Percentiles rank a stretch among this genome's conserved stretches.
These are phyloP conservation scores for Naganishia antarctica DNA, from an alignment of 768 basidiomycete genomes.

Conservation along the genomic window DNA sequence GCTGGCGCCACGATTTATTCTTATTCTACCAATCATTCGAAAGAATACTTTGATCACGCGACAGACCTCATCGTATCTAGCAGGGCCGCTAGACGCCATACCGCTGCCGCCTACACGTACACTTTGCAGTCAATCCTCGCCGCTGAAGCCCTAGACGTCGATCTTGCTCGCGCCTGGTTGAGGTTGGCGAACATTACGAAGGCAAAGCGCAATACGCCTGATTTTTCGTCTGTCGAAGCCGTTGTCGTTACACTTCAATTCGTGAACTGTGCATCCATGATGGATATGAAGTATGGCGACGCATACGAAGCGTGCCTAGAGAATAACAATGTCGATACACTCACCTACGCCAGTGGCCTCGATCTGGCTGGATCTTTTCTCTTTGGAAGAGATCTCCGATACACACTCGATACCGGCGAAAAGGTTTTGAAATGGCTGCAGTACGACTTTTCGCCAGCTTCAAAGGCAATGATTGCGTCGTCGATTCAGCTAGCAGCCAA, in stretches of 20 bases:
- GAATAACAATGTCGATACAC: slow-evolving; percentile 6
- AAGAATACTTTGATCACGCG: slow-evolving; percentile 8
- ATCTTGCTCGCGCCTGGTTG: neutral
- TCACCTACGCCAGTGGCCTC: slow-evolving; percentile 6
- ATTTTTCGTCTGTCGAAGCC: slow-evolving; percentile 9
- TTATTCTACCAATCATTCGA: neutral
- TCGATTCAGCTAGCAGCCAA: slow-evolving; percentile 12
- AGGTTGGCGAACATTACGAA: neutral
- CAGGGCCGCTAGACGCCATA: neutral
- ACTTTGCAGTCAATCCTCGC: slow-evolving; percentile 2
- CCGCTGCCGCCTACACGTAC: slow-evolving; percentile 2
- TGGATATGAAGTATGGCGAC: slow-evolving; percentile 1
- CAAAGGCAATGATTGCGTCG: slow-evolving; percentile 9
- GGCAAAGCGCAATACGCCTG: neutral
- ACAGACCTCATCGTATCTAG: slow-evolving; percentile 1
- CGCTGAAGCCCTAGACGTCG: neutral
- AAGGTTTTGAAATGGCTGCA: slow-evolving; percentile 6
- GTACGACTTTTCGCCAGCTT: slow-evolving; percentile 5
- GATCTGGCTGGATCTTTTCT: slow-evolving; percentile 15
- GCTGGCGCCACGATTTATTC: slow-evolving; percentile 9
- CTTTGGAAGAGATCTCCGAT: slow-evolving; percentile 11
- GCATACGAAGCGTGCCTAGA: slow-evolving; percentile 6
- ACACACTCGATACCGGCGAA: slow-evolving; percentile 3
- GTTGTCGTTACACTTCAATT: slow-evolving; percentile 1
- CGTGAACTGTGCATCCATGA: neutral